These are phyloP conservation scores for Physcomitrium patens DNA, from an alignment of 225 moss, liverwort and hornwort species.

Conservation along the genomic window DNA sequence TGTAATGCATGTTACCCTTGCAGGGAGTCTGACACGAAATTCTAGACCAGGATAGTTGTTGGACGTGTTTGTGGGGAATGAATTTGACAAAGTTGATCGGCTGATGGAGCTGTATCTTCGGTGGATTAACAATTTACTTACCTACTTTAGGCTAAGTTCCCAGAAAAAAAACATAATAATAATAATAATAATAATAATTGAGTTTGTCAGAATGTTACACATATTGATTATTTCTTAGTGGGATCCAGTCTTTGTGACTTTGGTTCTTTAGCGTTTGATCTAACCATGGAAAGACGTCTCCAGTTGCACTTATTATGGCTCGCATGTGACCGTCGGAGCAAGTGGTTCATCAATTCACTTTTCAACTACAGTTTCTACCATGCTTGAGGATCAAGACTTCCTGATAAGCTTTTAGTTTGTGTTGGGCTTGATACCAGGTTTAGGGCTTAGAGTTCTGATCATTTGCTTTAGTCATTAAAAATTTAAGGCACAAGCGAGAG, in stretches of 20 bases:
- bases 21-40: conserved; percentile 86
- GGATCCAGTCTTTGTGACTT: conserved; percentile 2
- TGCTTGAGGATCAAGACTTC: not conserved
- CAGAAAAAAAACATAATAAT: no score
- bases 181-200: no score
- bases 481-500: conserved; percentile 88
- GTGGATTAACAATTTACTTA: conserved; percentile 63
- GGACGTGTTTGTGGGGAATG: conserved; percentile 82
- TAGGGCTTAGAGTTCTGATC: conserved; percentile 1
- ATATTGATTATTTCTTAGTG: not conserved
- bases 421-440: conserved; percentile 11
- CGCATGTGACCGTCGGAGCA: conserved; percentile 92
- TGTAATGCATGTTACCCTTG: conserved; percentile 19
- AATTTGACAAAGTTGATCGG: conserved; percentile 91
- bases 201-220: not conserved
- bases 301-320: conserved; percentile 80
- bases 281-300: conserved; percentile 6
- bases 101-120: conserved; percentile 98
- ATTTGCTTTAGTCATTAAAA: conserved; percentile 47
- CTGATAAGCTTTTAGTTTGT: not conserved
- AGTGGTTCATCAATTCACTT: conserved; percentile 34
- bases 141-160: conserved; percentile 72
- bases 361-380: conserved; percentile 5
- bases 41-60: conserved; percentile 91
- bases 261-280: conserved; percentile 11